Conservation (phyloP, 2,329 filamentous ascomycete genomes). For the Calonectria pteridis region DNA sequence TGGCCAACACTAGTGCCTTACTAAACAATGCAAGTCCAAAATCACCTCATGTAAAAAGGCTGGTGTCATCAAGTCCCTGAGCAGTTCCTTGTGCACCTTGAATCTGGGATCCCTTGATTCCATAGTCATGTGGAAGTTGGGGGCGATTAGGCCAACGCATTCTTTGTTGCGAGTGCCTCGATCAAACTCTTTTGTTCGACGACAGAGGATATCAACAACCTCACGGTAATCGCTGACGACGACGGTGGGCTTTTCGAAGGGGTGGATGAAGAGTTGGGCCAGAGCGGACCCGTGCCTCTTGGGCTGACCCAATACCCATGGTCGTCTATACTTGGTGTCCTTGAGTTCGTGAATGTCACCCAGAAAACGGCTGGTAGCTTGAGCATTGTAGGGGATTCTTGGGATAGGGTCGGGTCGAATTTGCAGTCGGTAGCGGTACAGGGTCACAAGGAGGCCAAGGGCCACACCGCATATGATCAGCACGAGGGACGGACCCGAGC, state of each 20-base stretch:
- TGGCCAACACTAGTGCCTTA: background rate
- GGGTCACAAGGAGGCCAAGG: background rate
- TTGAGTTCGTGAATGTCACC: slow-evolving; percentile 40
- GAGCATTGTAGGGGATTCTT: slow-evolving; percentile 44
- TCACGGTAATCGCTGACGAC: slow-evolving; percentile 51
- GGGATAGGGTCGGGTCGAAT: slow-evolving; percentile 37
- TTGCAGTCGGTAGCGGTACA: slow-evolving; percentile 14
- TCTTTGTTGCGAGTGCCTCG: slow-evolving; percentile 43
- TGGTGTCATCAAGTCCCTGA: slow-evolving; percentile 53
- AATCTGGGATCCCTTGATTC: slow-evolving; percentile 47
- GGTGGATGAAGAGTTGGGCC: slow-evolving; percentile 50
- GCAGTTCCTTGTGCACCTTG: slow-evolving; percentile 48
- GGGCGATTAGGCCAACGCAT: slow-evolving; percentile 40
- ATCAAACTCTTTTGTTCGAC: slow-evolving; percentile 50
- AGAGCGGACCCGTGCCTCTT: slow-evolving; percentile 44
- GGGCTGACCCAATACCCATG: slow-evolving; percentile 46
- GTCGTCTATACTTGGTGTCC: slow-evolving; percentile 35
- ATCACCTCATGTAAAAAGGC: slow-evolving; percentile 48
- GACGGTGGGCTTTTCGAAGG: slow-evolving; percentile 47
- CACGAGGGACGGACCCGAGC: background rate
- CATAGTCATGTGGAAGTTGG: slow-evolving; percentile 51
- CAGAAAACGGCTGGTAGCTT: slow-evolving; percentile 31
- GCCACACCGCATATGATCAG: slow-evolving; percentile 10
- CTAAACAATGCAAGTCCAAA: background rate
- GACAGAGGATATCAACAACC: slow-evolving; percentile 48